Evolutionary conservation across 306 rosid species (phyloP).

Genomic region (Hylodesmum podocarpum): DNA sequence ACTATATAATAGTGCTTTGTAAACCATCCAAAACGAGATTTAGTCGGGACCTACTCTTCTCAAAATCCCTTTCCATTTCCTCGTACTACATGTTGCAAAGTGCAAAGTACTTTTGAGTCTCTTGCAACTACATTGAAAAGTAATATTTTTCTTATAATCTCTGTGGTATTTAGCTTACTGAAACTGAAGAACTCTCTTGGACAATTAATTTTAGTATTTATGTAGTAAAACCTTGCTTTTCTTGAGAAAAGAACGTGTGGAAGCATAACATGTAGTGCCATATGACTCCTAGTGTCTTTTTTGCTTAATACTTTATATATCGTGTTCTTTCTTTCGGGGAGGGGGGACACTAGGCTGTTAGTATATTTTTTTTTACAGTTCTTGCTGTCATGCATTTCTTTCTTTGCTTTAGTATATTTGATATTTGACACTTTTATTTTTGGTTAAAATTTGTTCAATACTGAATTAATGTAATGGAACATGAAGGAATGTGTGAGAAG

Average conservation of each 20-base stretch:
- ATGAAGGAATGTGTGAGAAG: conserved; percentile 82
- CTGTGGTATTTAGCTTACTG: neutral
- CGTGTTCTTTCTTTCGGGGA: too few species aligned
- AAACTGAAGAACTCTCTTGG: neutral
- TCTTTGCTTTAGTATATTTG: neutral
- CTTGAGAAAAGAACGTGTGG: neutral
- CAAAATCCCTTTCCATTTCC: neutral
- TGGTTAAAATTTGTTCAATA: neutral
- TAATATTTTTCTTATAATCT: neutral
- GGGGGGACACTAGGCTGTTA: too few species aligned
- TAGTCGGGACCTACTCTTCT: neutral
- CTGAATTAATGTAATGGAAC: conserved; percentile 16
- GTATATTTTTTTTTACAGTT: too few species aligned
- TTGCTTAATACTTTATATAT: too few species aligned
- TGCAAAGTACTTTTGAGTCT: neutral
- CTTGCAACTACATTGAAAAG: neutral
- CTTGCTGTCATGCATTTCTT: neutral
- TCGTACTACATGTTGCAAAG: too few species aligned
- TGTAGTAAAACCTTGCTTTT: too few species aligned
- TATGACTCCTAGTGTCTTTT: neutral
- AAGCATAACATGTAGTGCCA: neutral
- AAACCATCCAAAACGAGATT: neutral
- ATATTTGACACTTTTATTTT: neutral
- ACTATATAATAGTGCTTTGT: neutral
- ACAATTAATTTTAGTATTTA: neutral